Percentiles rank a stretch among this genome's conserved stretches.
Evolutionary conservation across 148 eudicot species (phyloP).

Genomic region (Silene uniflora): DNA sequence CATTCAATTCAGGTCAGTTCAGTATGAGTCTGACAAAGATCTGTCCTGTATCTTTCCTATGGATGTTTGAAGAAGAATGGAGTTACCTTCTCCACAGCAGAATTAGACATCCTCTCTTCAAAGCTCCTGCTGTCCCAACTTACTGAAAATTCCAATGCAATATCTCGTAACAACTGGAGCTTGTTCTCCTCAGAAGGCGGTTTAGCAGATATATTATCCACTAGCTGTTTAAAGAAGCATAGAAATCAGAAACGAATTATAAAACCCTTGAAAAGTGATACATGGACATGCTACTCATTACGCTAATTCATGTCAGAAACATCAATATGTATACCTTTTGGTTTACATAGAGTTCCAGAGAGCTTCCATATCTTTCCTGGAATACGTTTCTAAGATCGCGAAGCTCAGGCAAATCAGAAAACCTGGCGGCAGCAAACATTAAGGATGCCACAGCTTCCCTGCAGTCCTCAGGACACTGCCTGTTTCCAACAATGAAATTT

Average conservation of each 20-base stretch:
- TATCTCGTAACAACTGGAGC: conserved; percentile 68
- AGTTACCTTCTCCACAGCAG: conserved; percentile 51
- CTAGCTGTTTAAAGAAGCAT: conserved; percentile 48
- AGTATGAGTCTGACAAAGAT: background rate
- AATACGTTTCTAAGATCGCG: conserved; percentile 89
- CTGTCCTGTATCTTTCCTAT: background rate
- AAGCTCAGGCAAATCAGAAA: conserved; percentile 92
- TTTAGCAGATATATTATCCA: conserved; percentile 56
- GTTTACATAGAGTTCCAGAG: conserved; percentile 69
- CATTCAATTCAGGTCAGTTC: background rate
- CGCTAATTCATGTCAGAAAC: background rate
- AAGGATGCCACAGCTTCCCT: conserved; percentile 83
- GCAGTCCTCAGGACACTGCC: conserved; percentile 94
- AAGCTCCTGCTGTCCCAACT: conserved; percentile 75
- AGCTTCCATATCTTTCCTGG: conserved; percentile 76
- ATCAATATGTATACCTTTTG: conserved; percentile 46
- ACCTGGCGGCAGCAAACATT: conserved; percentile 96
- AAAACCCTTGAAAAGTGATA: conserved; percentile 11
- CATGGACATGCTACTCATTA: background rate
- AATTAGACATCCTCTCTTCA: conserved; percentile 57
- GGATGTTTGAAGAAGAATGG: background rate
- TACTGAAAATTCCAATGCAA: conserved; percentile 71
- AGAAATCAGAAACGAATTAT: conserved; percentile 23
- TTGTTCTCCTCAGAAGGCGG: conserved; percentile 61
- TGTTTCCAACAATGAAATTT: conserved; percentile 30